Evolutionary conservation across 306 rosid genomes (phyloP).

Genomic region (Corylus americana): DNA sequence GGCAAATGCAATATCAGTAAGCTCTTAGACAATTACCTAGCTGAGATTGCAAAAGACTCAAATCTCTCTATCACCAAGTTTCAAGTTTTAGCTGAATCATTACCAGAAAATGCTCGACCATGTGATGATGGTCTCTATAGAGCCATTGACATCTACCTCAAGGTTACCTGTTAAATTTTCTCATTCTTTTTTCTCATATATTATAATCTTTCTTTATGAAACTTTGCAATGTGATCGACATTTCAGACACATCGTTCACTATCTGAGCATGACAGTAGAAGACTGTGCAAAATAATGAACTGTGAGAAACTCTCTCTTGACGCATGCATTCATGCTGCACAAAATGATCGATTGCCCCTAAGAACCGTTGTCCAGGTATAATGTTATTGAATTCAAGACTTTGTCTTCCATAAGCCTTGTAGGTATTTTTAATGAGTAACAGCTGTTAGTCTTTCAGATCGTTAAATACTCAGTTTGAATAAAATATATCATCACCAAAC

Average conservation of each 20-base stretch:
- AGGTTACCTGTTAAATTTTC: slow-evolving; percentile 50
- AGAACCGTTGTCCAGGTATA: slow-evolving; percentile 83
- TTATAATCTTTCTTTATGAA: slow-evolving; percentile 15
- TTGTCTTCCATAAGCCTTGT: neutral
- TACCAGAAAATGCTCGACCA: slow-evolving; percentile 76
- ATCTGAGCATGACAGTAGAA: slow-evolving; percentile 74
- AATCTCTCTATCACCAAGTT: slow-evolving; percentile 77
- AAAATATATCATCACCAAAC: neutral
- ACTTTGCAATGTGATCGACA: slow-evolving; percentile 20
- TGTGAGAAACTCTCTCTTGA: slow-evolving; percentile 89
- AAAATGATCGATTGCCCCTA: slow-evolving; percentile 90
- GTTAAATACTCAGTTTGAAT: neutral
- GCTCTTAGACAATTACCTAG: slow-evolving; percentile 83
- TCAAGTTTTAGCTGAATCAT: slow-evolving; percentile 77
- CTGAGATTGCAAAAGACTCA: slow-evolving; percentile 90
- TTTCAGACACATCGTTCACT: slow-evolving; percentile 76
- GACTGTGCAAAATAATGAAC: slow-evolving; percentile 88
- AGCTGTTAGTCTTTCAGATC: neutral
- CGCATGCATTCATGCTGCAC: slow-evolving; percentile 91
- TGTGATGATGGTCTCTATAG: slow-evolving; percentile 87
- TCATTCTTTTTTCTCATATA: slow-evolving; percentile 24
- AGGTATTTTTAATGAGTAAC: neutral
- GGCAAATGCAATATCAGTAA: slow-evolving; percentile 69
- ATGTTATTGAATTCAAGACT: slow-evolving; percentile 20
- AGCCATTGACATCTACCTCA: slow-evolving; percentile 88